These are phyloP conservation scores for Ophiostoma piceae DNA, from an alignment of 2,329 filamentous ascomycete genomes.

Conservation along the genomic window DNA sequence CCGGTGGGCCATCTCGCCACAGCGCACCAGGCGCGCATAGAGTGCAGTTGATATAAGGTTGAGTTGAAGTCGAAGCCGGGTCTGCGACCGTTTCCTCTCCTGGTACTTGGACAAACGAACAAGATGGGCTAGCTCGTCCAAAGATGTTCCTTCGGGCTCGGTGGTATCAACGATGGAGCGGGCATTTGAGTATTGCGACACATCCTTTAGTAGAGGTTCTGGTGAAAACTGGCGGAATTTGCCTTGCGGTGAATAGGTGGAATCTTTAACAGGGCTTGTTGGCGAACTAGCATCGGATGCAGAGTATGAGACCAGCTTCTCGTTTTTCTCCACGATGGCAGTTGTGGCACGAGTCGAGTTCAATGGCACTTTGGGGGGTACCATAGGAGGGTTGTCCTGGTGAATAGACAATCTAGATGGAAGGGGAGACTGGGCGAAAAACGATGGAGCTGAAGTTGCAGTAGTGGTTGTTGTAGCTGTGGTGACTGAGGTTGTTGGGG, in stretches of 20 bases:
- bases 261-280: background rate
- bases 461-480: background rate
- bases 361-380: background rate
- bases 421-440: background rate
- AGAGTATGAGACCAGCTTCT: background rate
- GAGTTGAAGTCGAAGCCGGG: slow-evolving; percentile 66
- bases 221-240: slow-evolving; percentile 40
- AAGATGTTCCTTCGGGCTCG: slow-evolving; percentile 60
- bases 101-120: slow-evolving; percentile 75
- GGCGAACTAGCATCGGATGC: background rate
- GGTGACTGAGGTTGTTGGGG: background rate
- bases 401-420: background rate
- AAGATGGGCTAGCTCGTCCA: slow-evolving; percentile 73
- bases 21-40: slow-evolving; percentile 67
- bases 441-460: background rate
- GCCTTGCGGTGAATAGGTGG: slow-evolving; percentile 33
- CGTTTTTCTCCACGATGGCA: slow-evolving; percentile 28
- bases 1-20: slow-evolving; percentile 67
- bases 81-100: slow-evolving; percentile 70
- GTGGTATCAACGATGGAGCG: slow-evolving; percentile 44
- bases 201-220: slow-evolving; percentile 58
- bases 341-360: background rate
- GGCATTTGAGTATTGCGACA: slow-evolving; percentile 61
- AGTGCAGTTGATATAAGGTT: slow-evolving; percentile 70
- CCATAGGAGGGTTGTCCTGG: background rate